Conservation (phyloP, 2,329 filamentous ascomycete genomes). For the Fusarium heterosporum region DNA sequence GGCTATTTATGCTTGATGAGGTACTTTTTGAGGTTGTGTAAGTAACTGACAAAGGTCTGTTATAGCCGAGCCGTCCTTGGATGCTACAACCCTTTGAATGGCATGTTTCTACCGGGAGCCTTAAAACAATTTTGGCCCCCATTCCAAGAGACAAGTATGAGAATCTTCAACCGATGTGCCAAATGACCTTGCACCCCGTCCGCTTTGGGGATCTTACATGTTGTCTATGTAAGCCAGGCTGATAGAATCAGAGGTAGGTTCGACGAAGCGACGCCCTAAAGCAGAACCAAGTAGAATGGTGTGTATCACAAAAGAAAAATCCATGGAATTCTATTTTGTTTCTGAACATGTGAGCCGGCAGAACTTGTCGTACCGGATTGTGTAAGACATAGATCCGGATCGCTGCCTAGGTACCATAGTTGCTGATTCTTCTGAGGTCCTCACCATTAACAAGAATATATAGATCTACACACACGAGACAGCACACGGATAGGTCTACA, state of each 20-base stretch:
- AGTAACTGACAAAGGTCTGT: neutral
- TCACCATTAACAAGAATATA: neutral
- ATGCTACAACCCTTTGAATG: slow-evolving; percentile 1
- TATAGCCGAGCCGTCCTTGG: neutral
- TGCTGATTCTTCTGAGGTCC: neutral
- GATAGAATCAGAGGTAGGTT: slow-evolving; percentile 5
- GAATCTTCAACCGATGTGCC: neutral
- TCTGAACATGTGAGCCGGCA: neutral
- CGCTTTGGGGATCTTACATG: neutral
- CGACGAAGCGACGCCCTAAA: neutral
- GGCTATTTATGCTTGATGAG: slow-evolving; percentile 4
- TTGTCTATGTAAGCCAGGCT: neutral
- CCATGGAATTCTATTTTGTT: neutral
- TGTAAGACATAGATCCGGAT: neutral
- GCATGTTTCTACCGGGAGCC: neutral
- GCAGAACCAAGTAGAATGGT: neutral
- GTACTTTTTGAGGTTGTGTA: neutral
- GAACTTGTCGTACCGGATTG: neutral
- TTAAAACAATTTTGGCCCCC: neutral
- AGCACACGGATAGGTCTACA: neutral
- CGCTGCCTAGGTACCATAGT: neutral
- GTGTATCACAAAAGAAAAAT: neutral
- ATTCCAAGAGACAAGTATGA: neutral
- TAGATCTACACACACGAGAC: too few relatives aligned
- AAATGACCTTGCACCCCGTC: neutral